These are phyloP conservation scores for Xylaria sp. DNA, from an alignment of 2,329 filamentous ascomycete species.

Conservation along the genomic window DNA sequence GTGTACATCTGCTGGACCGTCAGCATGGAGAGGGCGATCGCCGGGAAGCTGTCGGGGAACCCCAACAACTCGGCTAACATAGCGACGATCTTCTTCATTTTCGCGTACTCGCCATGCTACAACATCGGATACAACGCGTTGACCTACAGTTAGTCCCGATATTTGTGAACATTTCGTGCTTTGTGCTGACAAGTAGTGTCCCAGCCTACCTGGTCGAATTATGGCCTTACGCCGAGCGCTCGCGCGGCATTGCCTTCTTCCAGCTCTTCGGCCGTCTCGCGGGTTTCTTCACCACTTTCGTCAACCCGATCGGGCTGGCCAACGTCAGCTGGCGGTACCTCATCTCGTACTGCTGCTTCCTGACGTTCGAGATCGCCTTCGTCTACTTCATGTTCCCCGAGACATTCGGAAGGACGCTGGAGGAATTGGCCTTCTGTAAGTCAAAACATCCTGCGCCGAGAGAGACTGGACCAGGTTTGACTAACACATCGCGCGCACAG, in stretches of 20 bases:
- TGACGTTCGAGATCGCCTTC: slow-evolving; percentile 47
- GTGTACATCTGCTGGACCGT: slow-evolving; percentile 57
- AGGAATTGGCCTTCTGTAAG: slow-evolving; percentile 60
- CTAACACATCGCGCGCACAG: slow-evolving; percentile 31
- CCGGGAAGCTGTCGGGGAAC: slow-evolving; percentile 32
- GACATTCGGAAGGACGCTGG: slow-evolving; percentile 77
- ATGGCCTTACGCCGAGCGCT: slow-evolving; percentile 58
- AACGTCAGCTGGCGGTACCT: slow-evolving; percentile 47
- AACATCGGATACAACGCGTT: slow-evolving; percentile 70
- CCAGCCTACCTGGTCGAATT: slow-evolving; percentile 59
- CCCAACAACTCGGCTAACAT: slow-evolving; percentile 33
- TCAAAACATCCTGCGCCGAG: slow-evolving; percentile 6
- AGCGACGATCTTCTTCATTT: slow-evolving; percentile 59
- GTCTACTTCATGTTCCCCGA: slow-evolving; percentile 86
- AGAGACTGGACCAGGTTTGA: background rate
- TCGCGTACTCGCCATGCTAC: slow-evolving; percentile 61
- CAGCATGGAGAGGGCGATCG: slow-evolving; percentile 44
- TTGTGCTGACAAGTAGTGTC: slow-evolving; percentile 4
- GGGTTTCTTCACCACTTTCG: slow-evolving; percentile 47
- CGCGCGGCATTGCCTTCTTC: slow-evolving; percentile 61
- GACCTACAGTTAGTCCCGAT: slow-evolving; percentile 56
- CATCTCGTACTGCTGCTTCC: slow-evolving; percentile 48
- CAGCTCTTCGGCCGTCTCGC: slow-evolving; percentile 54
- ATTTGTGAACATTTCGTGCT: background rate
- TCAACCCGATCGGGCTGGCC: slow-evolving; percentile 48